Percentiles rank a stretch among this genome's conserved stretches.
phyloP scores from a whole-genome alignment of 2,329 filamentous ascomycete genomes.

The Chrysoporthe puriensis region DNA sequence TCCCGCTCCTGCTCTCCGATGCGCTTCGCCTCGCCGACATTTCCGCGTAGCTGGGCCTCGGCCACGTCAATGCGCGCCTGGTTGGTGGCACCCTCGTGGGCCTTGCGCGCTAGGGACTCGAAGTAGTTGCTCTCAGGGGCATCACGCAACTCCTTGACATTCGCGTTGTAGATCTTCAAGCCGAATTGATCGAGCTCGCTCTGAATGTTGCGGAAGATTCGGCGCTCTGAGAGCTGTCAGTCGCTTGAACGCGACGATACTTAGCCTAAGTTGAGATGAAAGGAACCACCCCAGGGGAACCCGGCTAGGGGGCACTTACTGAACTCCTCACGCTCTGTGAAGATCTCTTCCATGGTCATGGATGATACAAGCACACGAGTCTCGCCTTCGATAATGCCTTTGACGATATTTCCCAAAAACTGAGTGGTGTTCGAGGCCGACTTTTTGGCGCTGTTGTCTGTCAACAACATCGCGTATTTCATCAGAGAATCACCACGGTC shows the following conservation, averaged over 20 bases:
- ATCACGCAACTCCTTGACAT: conserved; percentile 86
- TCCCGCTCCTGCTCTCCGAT: conserved; percentile 82
- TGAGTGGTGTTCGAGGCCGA: conserved; percentile 44
- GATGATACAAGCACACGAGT: conserved; percentile 80
- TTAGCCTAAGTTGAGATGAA: no score
- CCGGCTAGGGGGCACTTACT: conserved; percentile 20
- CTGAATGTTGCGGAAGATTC: conserved; percentile 76
- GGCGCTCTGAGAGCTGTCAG: conserved; percentile 49
- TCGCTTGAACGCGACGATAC: neutral
- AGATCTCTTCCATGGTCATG: conserved; percentile 92
- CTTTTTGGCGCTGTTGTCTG: conserved; percentile 55
- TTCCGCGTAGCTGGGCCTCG: conserved; percentile 66
- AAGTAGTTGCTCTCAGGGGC: conserved; percentile 84
- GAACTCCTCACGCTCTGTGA: conserved; percentile 41
- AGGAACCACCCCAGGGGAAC: neutral
- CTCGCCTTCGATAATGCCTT: conserved; percentile 88
- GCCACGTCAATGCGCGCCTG: conserved; percentile 73
- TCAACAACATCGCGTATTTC: conserved; percentile 82
- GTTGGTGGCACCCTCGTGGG: conserved; percentile 82
- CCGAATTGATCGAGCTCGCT: conserved; percentile 81
- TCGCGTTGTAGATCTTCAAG: conserved; percentile 71
- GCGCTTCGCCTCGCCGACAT: conserved; percentile 77
- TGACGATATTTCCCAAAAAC: conserved; percentile 83
- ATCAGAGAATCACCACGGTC: conserved; percentile 66
- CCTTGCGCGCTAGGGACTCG: conserved; percentile 78